Percentiles rank a stretch among this genome's conserved stretches.
Evolutionary conservation across 331 rosid species (phyloP).

Genomic region (Quercus lobata): DNA sequence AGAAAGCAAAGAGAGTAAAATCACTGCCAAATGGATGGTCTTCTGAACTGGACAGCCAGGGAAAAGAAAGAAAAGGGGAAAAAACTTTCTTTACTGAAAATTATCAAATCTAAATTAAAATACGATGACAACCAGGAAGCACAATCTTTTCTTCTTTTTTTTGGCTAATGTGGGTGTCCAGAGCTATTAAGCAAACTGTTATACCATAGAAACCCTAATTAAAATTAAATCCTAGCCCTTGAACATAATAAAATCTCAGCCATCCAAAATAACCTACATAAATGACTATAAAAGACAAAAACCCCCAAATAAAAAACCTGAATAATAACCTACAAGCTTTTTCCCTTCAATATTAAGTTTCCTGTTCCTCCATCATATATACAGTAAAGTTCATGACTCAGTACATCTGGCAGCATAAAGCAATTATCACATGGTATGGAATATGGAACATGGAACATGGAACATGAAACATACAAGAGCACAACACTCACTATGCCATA

Average conservation of each 20-base stretch:
- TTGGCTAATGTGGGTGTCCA: too few species aligned
- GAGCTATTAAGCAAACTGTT: background rate
- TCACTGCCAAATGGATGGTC: background rate
- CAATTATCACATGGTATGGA: background rate
- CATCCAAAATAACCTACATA: background rate
- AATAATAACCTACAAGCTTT: background rate
- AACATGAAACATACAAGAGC: background rate
- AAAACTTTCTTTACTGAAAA: background rate
- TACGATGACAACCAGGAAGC: background rate
- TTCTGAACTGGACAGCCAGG: background rate
- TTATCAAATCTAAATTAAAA: background rate
- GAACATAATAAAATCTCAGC: background rate
- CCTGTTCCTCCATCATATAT: background rate
- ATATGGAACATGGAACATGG: background rate
- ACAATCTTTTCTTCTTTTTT: too few species aligned
- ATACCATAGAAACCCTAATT: background rate
- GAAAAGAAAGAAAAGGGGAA: background rate
- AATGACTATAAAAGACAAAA: background rate
- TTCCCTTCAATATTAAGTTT: background rate
- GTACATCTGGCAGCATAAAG: background rate
- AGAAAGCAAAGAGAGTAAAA: background rate
- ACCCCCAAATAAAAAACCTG: background rate
- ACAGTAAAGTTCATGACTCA: background rate
- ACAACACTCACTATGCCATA: background rate
- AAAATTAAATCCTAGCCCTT: background rate